Base-by-base conservation (phyloP, 345 rosid species). In the Hibiscus tridactylites region DNA sequence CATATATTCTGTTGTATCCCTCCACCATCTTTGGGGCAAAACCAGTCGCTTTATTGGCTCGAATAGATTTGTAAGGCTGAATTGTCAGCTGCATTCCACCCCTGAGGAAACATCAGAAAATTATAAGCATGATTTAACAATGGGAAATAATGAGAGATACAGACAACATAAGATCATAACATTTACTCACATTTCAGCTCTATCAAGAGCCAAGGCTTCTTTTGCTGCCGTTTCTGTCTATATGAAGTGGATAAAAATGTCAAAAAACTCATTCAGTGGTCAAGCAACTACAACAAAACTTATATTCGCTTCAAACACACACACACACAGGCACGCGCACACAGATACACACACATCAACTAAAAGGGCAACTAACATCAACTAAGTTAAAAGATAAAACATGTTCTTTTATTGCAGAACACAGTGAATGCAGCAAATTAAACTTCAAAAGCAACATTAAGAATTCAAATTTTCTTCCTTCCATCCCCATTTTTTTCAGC, bases 1-100 rank as follows among this genome's bases (percentile, higher is more conserved):
- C 74, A 68, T 92, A 95, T 65, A 92, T 78, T 73, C 98, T 89
- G 73, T 92, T 87, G 84, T 92, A 95, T 53, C 97, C 99, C 61
- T 86, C 88, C 50, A 90, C 85, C 70, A 92, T 81, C 63, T 81
- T 75, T 8, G 97, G 93, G 44, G 77, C 79, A 62, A 92, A 90
- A 62, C 88, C 84, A 11, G 88, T 42, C 28, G 75, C 74, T 65
- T 78, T 80, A 60, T 52, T 77, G 71, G 73, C 66, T 64, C 79
- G 85, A 62, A 85, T 78, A 68, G 82, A 76, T 75, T 83, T 86
- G 81, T 84, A 90, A 19, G 88, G 92, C 77, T 86, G 95, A 71
- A 90, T 88, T 75, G 96, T 95, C 74, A 95, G 82, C 81, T 63
- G 90, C 73, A 90, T 82, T 65, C 95, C 97, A 11, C 90, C 93